Evolutionary conservation across 2,329 filamentous ascomycete species (phyloP).

Genomic region (Fusarium brachygibbosum): DNA sequence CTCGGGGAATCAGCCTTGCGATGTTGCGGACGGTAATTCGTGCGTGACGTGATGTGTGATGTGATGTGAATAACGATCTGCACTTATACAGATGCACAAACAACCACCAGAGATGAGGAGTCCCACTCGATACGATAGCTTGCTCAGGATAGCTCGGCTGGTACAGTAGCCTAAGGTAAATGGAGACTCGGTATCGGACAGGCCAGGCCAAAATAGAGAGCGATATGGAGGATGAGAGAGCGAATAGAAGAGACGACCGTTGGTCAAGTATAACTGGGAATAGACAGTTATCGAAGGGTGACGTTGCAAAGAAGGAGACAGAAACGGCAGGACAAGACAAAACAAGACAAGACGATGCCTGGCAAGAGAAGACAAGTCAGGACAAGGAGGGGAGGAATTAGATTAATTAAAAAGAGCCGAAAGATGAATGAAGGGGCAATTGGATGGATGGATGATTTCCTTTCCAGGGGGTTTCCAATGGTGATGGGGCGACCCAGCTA

Average conservation of each 20-base stretch:
- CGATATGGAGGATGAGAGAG: conserved; percentile 4
- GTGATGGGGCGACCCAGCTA: conserved; percentile 43
- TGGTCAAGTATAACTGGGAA: too few species aligned
- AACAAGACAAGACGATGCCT: not conserved
- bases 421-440: conserved; percentile 45
- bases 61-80: conserved; percentile 39
- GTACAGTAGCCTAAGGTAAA: conserved; percentile 6
- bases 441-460: conserved; percentile 48
- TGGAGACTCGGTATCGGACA: conserved; percentile 13
- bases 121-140: conserved; percentile 41
- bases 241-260: conserved; percentile 13
- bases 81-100: conserved; percentile 45
- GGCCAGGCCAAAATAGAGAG: conserved; percentile 11
- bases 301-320: conserved; percentile 18
- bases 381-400: conserved; percentile 29
- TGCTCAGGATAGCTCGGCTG: conserved; percentile 23
- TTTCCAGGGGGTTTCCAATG: conserved; percentile 45
- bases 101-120: conserved; percentile 27
- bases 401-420: conserved; percentile 35
- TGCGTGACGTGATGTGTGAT: conserved; percentile 35
- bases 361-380: conserved; percentile 6
- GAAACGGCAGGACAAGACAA: conserved; percentile 8
- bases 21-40: conserved; percentile 3
- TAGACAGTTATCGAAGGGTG: conserved; percentile 20
- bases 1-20: conserved; percentile 25